Base-by-base conservation (phyloP, 768 basidiomycete genomes). In the Rhizopogon vesiculosus region DNA sequence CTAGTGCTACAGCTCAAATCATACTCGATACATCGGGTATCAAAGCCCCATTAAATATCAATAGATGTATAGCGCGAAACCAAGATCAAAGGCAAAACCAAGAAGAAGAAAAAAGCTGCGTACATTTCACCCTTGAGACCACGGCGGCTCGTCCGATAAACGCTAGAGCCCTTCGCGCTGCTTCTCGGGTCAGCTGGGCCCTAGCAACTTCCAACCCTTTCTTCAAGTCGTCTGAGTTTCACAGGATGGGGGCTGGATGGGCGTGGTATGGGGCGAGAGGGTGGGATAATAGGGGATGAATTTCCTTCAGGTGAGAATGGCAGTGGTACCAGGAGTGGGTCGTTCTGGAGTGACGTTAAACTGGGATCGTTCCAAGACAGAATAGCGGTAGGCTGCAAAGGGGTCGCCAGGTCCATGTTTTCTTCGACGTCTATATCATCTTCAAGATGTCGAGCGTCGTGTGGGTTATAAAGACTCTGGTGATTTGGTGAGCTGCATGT, bases 371-470 rank as follows among this genome's bases (percentile, higher is more conserved):
- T 43, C 1, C 15, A 25, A 1, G 69, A 53, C 9, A 61, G 54
- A 16, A 66, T 42, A n/a, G 62, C 57, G 12, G 64, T 74, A 13
- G 77, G 77, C 46, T 72, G 51, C 10, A 82, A 65, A n/a, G 81
- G 79, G 6, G 79, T 79, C 4, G 74, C 79, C 5, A 82, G 74
- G 45, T 80, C 79, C 81, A 82, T 81, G 5, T 76, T 76, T 52
- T 73, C 66, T 51, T 78, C 77, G 7, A 71, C 66, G 33, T 74
- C 70, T 15, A 70, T 60, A 10, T 62, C 61, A 9, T 58, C 66
- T 9, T 74, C 77, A 3, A 76, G 59, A 1, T 69, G 60, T 31
- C 64, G 62, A 5, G 59, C 45, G 33, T 57, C 52, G 18, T 58
- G 56, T 45, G 54, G 10, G 19, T 52, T 22, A 22, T 35, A 38